A percentile compares a stretch with the other conserved stretches of the same genome.
These are phyloP conservation scores for Leccinum variabile DNA, from an alignment of 1,284 basidiomycete genomes.

Conservation along the genomic window DNA sequence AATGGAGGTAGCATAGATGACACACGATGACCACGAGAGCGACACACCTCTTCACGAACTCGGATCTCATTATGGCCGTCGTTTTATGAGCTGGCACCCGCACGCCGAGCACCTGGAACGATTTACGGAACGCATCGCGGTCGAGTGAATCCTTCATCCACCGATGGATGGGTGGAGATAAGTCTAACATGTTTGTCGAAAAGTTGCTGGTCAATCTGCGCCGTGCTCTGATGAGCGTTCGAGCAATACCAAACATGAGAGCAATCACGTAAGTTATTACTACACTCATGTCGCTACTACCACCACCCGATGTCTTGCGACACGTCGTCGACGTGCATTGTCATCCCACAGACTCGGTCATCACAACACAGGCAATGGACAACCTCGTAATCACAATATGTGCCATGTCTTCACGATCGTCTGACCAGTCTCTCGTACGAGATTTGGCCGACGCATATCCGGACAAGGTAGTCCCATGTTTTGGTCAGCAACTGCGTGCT, in stretches of 20 bases:
- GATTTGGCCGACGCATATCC: conserved; percentile 58
- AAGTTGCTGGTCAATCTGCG: conserved; percentile 2
- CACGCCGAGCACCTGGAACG: conserved; percentile 65
- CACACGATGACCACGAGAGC: not conserved
- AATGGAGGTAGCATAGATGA: not conserved
- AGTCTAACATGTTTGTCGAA: conserved; percentile 42
- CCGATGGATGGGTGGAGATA: conserved; percentile 54
- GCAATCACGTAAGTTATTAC: not conserved
- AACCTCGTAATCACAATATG: conserved; percentile 62
- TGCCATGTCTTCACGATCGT: conserved; percentile 66
- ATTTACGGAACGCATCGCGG: conserved; percentile 61
- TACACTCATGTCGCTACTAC: conserved; percentile 6
- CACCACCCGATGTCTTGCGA: conserved; percentile 45
- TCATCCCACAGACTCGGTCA: conserved; percentile 72
- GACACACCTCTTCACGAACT: conserved; percentile 57
- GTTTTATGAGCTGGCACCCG: conserved; percentile 60
- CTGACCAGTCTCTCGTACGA: conserved; percentile 65
- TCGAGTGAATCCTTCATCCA: conserved; percentile 53
- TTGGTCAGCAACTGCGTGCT: conserved; percentile 50
- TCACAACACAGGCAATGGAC: conserved; percentile 47
- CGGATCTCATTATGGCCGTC: conserved; percentile 54
- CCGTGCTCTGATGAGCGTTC: conserved; percentile 11
- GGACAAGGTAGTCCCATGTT: conserved; percentile 70
- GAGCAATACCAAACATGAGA: conserved; percentile 23
- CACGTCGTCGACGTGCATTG: conserved; percentile 79